Evolutionary conservation across 208 protist genomes (phyloP).

Genomic region (Trypanosoma platydactyli): DNA sequence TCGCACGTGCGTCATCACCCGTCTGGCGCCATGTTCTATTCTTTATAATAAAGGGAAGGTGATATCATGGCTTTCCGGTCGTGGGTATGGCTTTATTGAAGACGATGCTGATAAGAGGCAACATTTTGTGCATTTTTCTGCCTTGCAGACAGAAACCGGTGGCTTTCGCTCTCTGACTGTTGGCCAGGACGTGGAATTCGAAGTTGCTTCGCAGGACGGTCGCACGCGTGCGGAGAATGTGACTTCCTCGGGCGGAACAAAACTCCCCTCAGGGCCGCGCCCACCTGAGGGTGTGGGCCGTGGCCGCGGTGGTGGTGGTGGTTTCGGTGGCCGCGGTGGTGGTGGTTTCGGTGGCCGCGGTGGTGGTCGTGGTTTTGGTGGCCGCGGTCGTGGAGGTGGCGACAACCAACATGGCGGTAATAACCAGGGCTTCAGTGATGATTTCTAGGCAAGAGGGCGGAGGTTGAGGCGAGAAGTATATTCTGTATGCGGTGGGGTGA

Average conservation of each 20-base stretch:
- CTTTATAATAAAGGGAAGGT: constrained; percentile 89
- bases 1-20: constrained; percentile 52
- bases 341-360: constrained; percentile 15
- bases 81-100: constrained; percentile 91
- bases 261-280: constrained; percentile 80
- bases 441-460: constrained; percentile 52
- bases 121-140: constrained; percentile 93
- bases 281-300: constrained; percentile 55
- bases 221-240: constrained; percentile 90
- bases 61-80: constrained; percentile 86
- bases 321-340: constrained; percentile 34
- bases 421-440: constrained; percentile 77
- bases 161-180: constrained; percentile 82
- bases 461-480: constrained; percentile 6
- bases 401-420: constrained; percentile 43
- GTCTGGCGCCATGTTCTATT: constrained; percentile 49
- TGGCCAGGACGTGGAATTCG: constrained; percentile 91
- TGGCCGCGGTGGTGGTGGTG: constrained; percentile 39
- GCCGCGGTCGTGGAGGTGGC: constrained; percentile 15
- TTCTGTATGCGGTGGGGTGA: neutral
- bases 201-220: constrained; percentile 85
- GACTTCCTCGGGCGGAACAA: constrained; percentile 70
- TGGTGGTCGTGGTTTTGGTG: constrained; percentile 5
- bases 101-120: constrained; percentile 90
- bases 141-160: constrained; percentile 86